These are phyloP conservation scores for Berberis thunbergii DNA, from an alignment of 164 flowering plant genomes.

Conservation along the genomic window DNA sequence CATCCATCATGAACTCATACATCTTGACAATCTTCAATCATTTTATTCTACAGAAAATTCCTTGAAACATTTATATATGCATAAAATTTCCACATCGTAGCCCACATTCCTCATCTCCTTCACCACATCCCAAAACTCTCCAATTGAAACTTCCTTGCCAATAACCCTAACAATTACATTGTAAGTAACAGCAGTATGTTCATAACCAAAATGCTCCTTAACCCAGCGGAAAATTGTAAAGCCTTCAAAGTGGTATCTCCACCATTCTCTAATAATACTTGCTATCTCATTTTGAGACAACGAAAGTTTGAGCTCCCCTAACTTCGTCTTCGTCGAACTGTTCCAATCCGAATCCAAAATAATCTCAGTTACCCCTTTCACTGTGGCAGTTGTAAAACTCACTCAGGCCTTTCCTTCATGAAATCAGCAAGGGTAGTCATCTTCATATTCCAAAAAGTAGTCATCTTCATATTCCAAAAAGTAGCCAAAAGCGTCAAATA, in stretches of 20 bases:
- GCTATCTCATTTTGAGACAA: conserved; percentile 49
- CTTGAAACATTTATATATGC: conserved; percentile 69
- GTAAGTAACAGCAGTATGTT: conserved; percentile 62
- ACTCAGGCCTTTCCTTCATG: conserved; percentile 36
- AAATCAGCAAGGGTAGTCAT: conserved; percentile 38
- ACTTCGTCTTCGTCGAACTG: conserved; percentile 34
- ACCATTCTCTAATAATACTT: conserved; percentile 49
- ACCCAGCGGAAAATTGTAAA: conserved; percentile 58
- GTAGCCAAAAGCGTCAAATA: conserved; percentile 26
- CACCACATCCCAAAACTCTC: conserved; percentile 61
- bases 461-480: conserved; percentile 39
- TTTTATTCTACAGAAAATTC: conserved; percentile 49
- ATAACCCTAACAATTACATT: conserved; percentile 61
- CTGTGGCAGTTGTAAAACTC: conserved; percentile 28
- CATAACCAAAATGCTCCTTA: conserved; percentile 21
- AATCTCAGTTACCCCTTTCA: conserved; percentile 28
- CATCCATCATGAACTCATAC: conserved; percentile 88
- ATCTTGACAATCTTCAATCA: conserved; percentile 75
- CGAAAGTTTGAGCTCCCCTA: conserved; percentile 31
- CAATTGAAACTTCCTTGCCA: conserved; percentile 41
- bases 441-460: conserved; percentile 19
- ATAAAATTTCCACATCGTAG: conserved; percentile 60
- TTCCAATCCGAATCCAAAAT: conserved; percentile 42
- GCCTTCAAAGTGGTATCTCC: conserved; percentile 46
- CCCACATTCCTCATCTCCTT: conserved; percentile 63